Evolutionary conservation across 495 filamentous ascomycete species (phyloP).

Genomic region (Xylaria cubensis): DNA sequence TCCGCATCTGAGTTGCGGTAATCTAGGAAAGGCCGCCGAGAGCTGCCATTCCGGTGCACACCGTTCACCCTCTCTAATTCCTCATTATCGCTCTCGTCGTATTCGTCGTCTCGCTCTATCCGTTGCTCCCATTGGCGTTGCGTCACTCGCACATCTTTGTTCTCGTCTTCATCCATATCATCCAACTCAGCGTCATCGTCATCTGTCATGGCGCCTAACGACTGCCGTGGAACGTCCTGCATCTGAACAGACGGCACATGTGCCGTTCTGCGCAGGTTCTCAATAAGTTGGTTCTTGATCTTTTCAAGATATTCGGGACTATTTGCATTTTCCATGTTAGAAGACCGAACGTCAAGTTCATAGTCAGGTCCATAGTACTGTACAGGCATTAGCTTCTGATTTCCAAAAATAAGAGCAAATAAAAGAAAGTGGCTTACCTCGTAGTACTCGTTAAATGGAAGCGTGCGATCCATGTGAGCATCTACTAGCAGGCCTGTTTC

Average conservation of each 20-base stretch:
- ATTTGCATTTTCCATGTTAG: conserved; percentile 99
- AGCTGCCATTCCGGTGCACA: conserved; percentile 65
- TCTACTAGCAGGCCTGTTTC: conserved; percentile 93
- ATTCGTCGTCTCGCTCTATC: conserved; percentile 76
- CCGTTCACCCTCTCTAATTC: conserved; percentile 79
- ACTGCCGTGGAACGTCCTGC: conserved; percentile 86
- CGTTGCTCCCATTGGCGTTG: conserved; percentile 84
- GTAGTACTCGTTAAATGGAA: conserved; percentile 99
- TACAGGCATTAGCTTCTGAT: conserved; percentile 39
- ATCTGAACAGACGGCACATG: conserved; percentile 94
- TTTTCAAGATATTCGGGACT: conserved; percentile 93
- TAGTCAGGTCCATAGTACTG: conserved; percentile 98
- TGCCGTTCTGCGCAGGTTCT: conserved; percentile 88
- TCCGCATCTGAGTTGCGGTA: conserved; percentile 76
- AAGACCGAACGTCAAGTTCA: conserved; percentile 90
- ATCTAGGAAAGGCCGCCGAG: conserved; percentile 71
- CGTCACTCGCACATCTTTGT: conserved; percentile 83
- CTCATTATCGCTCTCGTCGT: conserved; percentile 87
- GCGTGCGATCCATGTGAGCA: conserved; percentile 73
- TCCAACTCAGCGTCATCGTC: conserved; percentile 89
- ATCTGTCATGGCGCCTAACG: conserved; percentile 71
- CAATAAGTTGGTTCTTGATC: conserved; percentile 89
- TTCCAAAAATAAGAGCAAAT: background rate
- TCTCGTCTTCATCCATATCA: conserved; percentile 88
- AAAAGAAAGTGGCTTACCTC: conserved; percentile 64